Evolutionary conservation across 345 rosid genomes (phyloP).

Genomic region (Pelargonium nanum): DNA sequence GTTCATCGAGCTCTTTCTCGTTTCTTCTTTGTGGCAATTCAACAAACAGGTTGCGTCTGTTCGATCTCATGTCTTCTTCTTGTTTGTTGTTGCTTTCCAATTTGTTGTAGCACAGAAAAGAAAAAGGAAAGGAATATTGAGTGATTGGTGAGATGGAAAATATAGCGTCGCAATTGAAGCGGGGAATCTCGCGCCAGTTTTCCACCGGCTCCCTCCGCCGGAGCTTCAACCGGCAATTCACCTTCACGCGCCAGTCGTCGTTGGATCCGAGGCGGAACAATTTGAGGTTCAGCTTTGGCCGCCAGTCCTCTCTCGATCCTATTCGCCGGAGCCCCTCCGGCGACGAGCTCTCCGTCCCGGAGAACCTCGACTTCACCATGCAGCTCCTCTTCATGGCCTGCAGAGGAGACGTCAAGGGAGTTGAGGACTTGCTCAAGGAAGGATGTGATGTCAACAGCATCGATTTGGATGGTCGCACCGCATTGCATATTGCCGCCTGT

Average conservation of each 20-base stretch:
- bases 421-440: constrained; percentile 60
- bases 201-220: constrained; percentile 56
- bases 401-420: constrained; percentile 60
- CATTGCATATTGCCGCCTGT: constrained; percentile 87
- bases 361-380: constrained; percentile 91
- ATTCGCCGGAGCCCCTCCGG: constrained; percentile 49
- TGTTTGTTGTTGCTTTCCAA: background rate
- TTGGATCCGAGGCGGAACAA: constrained; percentile 69
- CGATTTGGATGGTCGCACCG: constrained; percentile 93
- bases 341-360: constrained; percentile 58
- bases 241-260: constrained; percentile 43
- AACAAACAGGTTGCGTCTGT: background rate
- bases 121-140: too few species aligned
- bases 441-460: constrained; percentile 84
- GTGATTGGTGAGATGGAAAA: constrained; percentile 42
- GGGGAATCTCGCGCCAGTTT: constrained; percentile 76
- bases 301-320: constrained; percentile 82
- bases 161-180: constrained; percentile 46
- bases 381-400: constrained; percentile 83
- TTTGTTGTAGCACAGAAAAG: too few species aligned
- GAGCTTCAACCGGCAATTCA: constrained; percentile 41
- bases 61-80: too few species aligned
- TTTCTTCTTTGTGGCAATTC: background rate
- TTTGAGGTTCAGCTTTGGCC: constrained; percentile 67
- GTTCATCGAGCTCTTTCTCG: background rate